Base-by-base conservation (phyloP, 208 protist genomes). In the Trypanosoma avium region DNA sequence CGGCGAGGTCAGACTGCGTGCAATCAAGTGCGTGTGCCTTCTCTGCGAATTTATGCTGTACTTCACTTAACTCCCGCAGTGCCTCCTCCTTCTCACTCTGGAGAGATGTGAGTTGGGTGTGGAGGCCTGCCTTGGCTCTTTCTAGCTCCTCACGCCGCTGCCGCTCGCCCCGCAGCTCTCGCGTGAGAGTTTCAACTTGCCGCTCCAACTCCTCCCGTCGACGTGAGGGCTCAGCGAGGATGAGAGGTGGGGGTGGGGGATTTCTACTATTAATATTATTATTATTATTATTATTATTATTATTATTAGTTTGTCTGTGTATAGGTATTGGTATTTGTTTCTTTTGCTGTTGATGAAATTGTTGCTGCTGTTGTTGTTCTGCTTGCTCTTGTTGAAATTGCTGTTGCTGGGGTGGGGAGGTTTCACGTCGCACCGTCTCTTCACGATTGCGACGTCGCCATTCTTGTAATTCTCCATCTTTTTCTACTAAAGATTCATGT, bases 11-110 rank as follows among this genome's bases (percentile, higher is more conserved):
- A 7, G 52, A 67, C 4, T 63, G 42, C 27, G 54, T 36, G 2
- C 38, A 21, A 38, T 63, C 56, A 24, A 70, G 35, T 30, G 46
- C 46, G 21, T 63, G 46, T 17, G 67, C 76, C 15, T 80, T 35
- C 33, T 75, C 79, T 10, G 50, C 48, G 22, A 89, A 66, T 40
- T 84, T 56, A n/a, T 57, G 75, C 67, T 86, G 77, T 21, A 81
- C 77, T 36, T 61, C 70, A 55, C 88, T 78, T 19, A 90, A 65
- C 24, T 77, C 61, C 10, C 60, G 47, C 33, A 49, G 36, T 21
- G 56, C 58, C 24, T 52, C 65, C n/a, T 47, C 54, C 8, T 78
- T 22, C 49, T 92, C 61, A 26, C 60, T 62, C 32, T 62, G 57
- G 8, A 70, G 35, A 21, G 13, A 29, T 4, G 32, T 59, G 21